Conservation (phyloP, 176 grass and related monocot species). For the Aegilops umbellulata region DNA sequence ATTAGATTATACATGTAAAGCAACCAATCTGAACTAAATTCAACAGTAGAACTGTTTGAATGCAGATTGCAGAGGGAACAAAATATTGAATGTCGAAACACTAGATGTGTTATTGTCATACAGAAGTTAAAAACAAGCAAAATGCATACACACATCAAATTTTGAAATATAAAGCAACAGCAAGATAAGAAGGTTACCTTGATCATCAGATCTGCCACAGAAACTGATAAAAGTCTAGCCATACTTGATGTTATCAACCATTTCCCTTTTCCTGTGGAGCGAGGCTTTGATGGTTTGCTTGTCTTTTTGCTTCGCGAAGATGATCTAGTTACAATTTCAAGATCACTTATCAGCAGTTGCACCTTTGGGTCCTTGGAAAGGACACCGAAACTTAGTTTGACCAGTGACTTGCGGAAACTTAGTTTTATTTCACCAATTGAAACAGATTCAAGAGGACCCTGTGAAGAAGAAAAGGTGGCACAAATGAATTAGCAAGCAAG, state of each 20-base stretch:
- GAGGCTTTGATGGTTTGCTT: conserved; percentile 61
- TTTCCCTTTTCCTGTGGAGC: conserved; percentile 96
- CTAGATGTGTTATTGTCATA: neutral
- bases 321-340: conserved; percentile 80
- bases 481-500: conserved; percentile 8
- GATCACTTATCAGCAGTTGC: conserved; percentile 87
- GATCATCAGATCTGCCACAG: conserved; percentile 81
- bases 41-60: neutral
- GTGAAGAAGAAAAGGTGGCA: conserved; percentile 29
- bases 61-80: conserved; percentile 17
- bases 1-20: conserved; percentile 9
- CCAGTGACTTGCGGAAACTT: conserved; percentile 94
- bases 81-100: conserved; percentile 8
- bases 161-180: conserved; percentile 28
- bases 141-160: conserved; percentile 26
- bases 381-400: conserved; percentile 86
- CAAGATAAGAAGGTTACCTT: conserved; percentile 60
- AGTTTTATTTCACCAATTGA: conserved; percentile 97
- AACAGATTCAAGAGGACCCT: conserved; percentile 90
- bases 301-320: conserved; percentile 55
- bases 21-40: conserved; percentile 14
- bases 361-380: conserved; percentile 98
- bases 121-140: neutral
- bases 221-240: conserved; percentile 80
- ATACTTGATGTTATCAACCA: conserved; percentile 92